Conservation (phyloP, 2,329 filamentous ascomycete species). For the Arachnopeziza araneosa region DNA sequence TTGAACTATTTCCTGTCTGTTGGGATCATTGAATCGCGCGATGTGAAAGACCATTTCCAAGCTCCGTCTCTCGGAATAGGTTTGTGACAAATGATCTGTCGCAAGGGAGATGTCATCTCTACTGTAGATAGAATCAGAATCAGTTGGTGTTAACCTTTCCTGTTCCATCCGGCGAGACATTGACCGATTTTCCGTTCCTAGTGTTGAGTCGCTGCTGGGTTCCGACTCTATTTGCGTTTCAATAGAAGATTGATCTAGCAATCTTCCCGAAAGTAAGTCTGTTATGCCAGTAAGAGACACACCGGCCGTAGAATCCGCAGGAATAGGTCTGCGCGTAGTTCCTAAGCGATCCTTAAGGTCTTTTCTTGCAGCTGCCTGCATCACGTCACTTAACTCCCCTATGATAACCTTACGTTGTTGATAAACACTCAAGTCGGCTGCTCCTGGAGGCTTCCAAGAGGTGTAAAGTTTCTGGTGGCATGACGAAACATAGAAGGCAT, state of each 20-base stretch:
- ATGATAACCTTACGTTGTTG: conserved; percentile 8
- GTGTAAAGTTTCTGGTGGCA: conserved; percentile 32
- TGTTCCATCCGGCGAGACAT: not conserved
- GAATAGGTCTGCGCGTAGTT: conserved; percentile 4
- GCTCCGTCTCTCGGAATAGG: not conserved
- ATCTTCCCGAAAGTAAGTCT: not conserved
- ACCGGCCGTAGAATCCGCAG: conserved; percentile 16
- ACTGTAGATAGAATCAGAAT: not conserved
- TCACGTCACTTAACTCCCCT: conserved; percentile 9
- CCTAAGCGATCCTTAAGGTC: conserved; percentile 9
- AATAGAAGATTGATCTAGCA: not conserved
- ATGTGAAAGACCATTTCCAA: conserved; percentile 15
- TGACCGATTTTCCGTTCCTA: not conserved
- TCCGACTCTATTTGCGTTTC: not conserved
- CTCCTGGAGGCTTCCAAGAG: conserved; percentile 29
- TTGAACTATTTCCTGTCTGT: conserved; percentile 14
- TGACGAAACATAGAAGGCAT: conserved; percentile 24
- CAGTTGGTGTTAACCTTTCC: not conserved
- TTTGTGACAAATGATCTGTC: not conserved
- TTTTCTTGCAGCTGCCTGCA: conserved; percentile 9
- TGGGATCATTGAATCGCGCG: not conserved
- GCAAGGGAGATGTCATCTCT: not conserved
- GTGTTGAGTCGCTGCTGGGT: not conserved
- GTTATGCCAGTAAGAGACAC: conserved; percentile 16
- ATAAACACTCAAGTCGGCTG: conserved; percentile 7